Base-by-base conservation (phyloP, 495 filamentous ascomycete genomes). In the Trichocladium uniseriatum region DNA sequence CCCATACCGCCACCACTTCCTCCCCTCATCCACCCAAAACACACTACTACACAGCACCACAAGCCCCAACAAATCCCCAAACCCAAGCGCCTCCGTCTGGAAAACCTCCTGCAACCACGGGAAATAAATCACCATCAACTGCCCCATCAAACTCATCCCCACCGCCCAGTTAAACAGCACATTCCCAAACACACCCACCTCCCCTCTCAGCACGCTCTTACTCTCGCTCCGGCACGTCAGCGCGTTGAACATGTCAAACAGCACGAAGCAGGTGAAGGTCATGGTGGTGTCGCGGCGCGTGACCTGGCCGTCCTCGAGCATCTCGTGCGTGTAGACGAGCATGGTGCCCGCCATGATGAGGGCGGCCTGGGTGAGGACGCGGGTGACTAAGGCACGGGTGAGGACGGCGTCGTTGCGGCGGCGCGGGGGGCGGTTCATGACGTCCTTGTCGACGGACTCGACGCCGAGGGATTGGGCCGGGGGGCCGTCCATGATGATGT, bases 221-320 rank as follows among this genome's bases (percentile, higher is more conserved):
- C 75, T 77, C 64, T 96, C 91, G 41, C 86, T 92, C 43, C 92
- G 87, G 67, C 92, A 97, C 8, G 88, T 84, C 13, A 98, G 73
- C 0, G 92, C 92, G 64, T 96, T 95, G 73, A 95, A 94, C 92
- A 98, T 97, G 71, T 98, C 92, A 64, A 95, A 98, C 21, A 97
- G 75, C 19, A 98, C 92, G 60, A 98, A 98, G 68, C 87, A 94
- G 18, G 92, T 98, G 65, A 98, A 98, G 1, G 92, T 98, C 88
- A 96, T 95, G 49, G 92, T 98, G 14, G 92, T 98, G 70, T 98
- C 92, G 58, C 94, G 88, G 24, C 84, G 87, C 10, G 81, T 94
- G 43, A 96, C 84, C 39, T 80, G 69, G 40, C 88, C 81, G 55
- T 91, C 86, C 20, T 78, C 71, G 35, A 78, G 62, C 87, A 98